Evolutionary conservation across 2,329 filamentous ascomycete genomes (phyloP), one percentile per base, ranked within the genome.

Genomic region (Botrytis fragariae): DNA sequence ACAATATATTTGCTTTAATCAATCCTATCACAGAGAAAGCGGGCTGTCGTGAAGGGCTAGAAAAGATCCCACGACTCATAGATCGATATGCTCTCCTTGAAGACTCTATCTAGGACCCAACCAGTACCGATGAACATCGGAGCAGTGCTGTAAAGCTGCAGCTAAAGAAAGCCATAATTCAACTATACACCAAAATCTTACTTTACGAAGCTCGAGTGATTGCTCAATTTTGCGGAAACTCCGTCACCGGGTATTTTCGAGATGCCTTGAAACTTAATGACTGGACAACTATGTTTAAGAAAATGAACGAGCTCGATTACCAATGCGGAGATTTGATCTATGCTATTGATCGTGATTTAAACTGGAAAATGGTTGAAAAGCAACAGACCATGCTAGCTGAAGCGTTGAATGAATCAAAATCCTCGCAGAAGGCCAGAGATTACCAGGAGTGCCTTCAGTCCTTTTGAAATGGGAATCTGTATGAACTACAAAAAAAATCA

Each of bases 361-460:
- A 59, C 29, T 29, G 57, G 16, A 59, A 22, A 10, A 7, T 18
- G 8, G 4, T 32, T 6, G n/a, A 59, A 22, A 4, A 59, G 4
- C 57, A 59, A 35, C 14, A 9, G 1, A 57, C 51, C 12, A n/a
- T 57, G 7, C 51, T 59, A 32, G 16, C 3, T 4, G 4, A 59
- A 7, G 29, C 2, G 1, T 59, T 0, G 7, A 12, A 35, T 32
- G 16, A 6, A 4, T 5, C 4, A 0, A 37, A 22, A 0, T 10
- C 57, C 16, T 60, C 9, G 18, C 32, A 60, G 9, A 35, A 32
- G 8, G 9, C 3, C 18, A 35, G 2, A 35, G 32, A 60, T 12
- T 5, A 14, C 18, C 32, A 60, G 9, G 32, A 4, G 0, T 60
- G 57, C 4, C 12, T 60, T 22, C 61, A 44, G 39, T 63, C 22